phyloP scores from a whole-genome alignment of 345 rosid genomes.

The Dipteronia sinensis region DNA sequence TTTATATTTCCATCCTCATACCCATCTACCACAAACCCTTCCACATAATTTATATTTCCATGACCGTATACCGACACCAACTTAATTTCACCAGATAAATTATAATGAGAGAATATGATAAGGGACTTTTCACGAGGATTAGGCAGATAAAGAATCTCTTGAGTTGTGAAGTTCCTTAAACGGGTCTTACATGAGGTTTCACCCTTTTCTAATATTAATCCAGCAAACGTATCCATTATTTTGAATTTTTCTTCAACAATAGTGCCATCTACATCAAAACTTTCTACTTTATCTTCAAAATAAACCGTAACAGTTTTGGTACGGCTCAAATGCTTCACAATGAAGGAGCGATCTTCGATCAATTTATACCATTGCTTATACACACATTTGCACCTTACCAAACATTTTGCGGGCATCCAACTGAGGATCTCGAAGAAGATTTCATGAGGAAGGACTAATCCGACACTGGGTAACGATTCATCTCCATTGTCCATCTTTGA shows the following conservation, averaged over 20 bases:
- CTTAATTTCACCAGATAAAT: not conserved
- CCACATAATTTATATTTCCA: too few relatives aligned
- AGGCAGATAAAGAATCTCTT: constrained; percentile 7
- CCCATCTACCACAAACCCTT: too few relatives aligned
- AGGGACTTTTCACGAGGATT: not conserved
- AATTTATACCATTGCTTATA: not conserved
- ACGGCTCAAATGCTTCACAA: not conserved
- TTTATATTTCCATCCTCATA: too few relatives aligned
- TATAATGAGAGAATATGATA: too few relatives aligned
- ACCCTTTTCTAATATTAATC: not conserved
- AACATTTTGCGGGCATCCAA: not conserved
- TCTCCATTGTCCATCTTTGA: not conserved
- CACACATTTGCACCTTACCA: not conserved
- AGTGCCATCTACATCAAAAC: not conserved
- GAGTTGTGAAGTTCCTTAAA: not conserved
- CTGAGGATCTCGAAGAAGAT: not conserved
- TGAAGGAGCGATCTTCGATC: not conserved
- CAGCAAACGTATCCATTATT: not conserved
- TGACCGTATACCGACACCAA: not conserved
- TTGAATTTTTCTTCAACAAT: not conserved
- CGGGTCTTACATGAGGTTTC: not conserved
- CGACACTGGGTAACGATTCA: not conserved
- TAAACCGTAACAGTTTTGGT: too few relatives aligned
- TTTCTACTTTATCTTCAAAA: not conserved
- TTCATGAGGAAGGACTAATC: not conserved